Evolutionary conservation across 106 monocot species (phyloP), one percentile per base, ranked within the genome.

Genomic region (Phalaenopsis aphrodite): DNA sequence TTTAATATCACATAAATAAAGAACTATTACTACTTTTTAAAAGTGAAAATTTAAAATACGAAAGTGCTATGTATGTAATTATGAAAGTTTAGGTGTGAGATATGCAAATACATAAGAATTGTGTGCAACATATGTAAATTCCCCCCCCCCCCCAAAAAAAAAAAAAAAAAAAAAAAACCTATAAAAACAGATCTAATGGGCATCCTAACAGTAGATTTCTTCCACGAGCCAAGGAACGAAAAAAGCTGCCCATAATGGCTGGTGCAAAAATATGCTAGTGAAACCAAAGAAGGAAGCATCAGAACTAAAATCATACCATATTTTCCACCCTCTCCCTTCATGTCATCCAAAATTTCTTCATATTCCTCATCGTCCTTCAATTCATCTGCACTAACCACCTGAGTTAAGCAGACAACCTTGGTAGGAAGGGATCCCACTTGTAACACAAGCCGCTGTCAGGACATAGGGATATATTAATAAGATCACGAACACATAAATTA

Each of bases 261-360:
- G 39, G n/a, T 39, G 69, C 69, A 38, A 69, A 39, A 38, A 19
- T 14, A 1, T 68, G 8, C 39, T 15, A 69, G 69, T 16, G n/a
- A 39, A 30, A 69, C 38, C 14, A 68, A 68, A 69, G 38, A 69
- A 7, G 21, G 9, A 8, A 12, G 10, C 12, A 52, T 21, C 1
- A 17, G 11, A 39, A 69, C 14, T 24, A 69, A 69, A 39, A 12
- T 7, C 58, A 74, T 86, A 96, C 96, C 96, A 79, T 92, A 93
- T 92, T 88, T 96, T 61, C 76, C 86, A 9, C 96, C 93, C 86
- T 96, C 96, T 3, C 49, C 83, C 82, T 84, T 93, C 96, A 96
- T 96, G 78, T 96, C 96, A 48, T 96, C 90, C 85, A 96, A 21
- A 73, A 95, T 95, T 71, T 95, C 95, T 78, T 89, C 89, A 68